Evolutionary conservation across 352 stramenopile genomes (phyloP), one percentile per base, ranked within the genome.

Genomic region (Globisporangium spinosum): DNA sequence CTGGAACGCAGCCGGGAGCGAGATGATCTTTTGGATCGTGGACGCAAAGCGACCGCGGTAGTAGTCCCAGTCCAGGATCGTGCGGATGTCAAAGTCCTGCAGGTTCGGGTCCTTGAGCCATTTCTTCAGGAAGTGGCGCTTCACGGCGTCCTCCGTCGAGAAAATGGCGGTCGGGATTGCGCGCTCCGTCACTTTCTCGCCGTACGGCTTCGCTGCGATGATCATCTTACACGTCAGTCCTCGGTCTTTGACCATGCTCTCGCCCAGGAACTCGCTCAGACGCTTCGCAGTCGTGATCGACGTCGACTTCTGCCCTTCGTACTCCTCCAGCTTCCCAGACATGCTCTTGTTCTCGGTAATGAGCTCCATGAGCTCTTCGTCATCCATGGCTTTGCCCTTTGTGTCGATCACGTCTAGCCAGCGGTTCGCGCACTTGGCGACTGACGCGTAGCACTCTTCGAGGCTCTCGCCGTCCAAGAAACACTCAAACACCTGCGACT

Each of bases 311-410:
- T 98, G 95, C 22, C 94, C 89, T 53, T 90, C 97, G 72, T 99
- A 99, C 64, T 99, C 97, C 12, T 98, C 95, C 8, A 99, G 77
- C 56, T 97, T 97, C 23, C 96, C 93, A 35, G 94, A 99, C 94
- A 99, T 99, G 69, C 88, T 98, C 65, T 98, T 97, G 70, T 99
- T 99, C 74, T 99, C 97, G n/a, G 92, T 98, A 81, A 99, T 98
- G 4, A 99, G 82, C 60, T 98, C 91, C 62, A 99, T 80, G 7
- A 99, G 80, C 74, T 99, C 97, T 60, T 98, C 96, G 49, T 98
- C 93, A 62, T 98, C 93, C 69, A 99, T 90, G 38, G 88, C 93
- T 54, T 94, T 92, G 45, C 97, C 98, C 56, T 89, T 79, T 22
- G 91, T 98, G 73, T 99, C 97, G 45, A 99, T 90, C 55, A 99